These are phyloP conservation scores for Solanum paucissectum DNA, from an alignment of 257 asterid species.

Conservation along the genomic window DNA sequence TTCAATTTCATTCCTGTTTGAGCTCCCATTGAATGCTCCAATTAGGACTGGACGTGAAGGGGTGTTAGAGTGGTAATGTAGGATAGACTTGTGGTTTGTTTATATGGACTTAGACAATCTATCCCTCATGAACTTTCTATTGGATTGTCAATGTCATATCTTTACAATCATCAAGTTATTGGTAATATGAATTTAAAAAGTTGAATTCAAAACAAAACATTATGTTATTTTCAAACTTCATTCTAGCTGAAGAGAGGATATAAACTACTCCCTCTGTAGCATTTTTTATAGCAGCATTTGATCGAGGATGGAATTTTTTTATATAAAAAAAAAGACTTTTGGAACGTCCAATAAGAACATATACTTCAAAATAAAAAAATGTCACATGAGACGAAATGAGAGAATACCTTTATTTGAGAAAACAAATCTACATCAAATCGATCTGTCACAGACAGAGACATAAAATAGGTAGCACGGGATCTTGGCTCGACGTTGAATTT, in stretches of 20 bases:
- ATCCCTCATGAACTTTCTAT: no score
- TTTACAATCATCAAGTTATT: not conserved
- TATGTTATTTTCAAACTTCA: not conserved
- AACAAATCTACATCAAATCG: constrained; percentile 24
- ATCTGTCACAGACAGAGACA: constrained; percentile 1
- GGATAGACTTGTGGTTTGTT: no score
- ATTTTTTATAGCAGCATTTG: not conserved
- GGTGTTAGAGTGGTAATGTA: no score
- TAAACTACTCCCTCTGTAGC: not conserved
- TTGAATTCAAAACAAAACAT: no score
- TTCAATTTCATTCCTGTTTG: no score
- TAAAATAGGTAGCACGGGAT: constrained; percentile 51
- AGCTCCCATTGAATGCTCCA: no score
- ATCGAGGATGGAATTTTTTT: not conserved
- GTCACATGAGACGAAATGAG: not conserved
- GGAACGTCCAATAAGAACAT: not conserved
- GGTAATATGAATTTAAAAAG: not conserved
- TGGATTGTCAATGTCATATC: no score
- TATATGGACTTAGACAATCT: no score
- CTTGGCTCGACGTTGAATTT: constrained; percentile 51
- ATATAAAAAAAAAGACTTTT: no score
- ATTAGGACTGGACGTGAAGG: no score
- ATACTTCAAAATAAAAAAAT: not conserved
- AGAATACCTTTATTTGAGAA: constrained; percentile 41
- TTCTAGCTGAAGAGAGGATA: not conserved